These are phyloP conservation scores for Dryas integrifolia DNA, from an alignment of 331 rosid species.

Conservation along the genomic window DNA sequence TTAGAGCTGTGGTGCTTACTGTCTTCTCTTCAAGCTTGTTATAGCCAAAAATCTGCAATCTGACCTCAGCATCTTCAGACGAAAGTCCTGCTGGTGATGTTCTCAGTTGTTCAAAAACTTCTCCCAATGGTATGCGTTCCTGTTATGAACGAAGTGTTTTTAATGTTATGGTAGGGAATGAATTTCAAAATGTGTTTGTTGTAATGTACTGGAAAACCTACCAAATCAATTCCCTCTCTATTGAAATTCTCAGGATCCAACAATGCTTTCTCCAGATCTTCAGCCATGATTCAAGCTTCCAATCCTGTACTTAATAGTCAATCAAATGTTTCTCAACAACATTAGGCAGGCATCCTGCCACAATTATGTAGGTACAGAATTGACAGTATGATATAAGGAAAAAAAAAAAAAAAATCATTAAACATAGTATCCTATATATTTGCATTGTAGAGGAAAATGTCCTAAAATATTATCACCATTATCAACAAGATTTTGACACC, in stretches of 20 bases:
- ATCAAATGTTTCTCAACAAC: conserved; percentile 10
- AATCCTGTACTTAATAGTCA: conserved; percentile 17
- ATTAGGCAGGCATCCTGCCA: conserved; percentile 12
- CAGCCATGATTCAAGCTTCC: conserved; percentile 50
- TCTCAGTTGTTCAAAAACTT: conserved; percentile 68
- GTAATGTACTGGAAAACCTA: conserved; percentile 24
- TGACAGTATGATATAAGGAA: not conserved
- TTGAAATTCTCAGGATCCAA: conserved; percentile 70
- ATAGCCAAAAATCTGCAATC: conserved; percentile 62
- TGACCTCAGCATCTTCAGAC: conserved; percentile 69
- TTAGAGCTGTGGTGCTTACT: conserved; percentile 26
- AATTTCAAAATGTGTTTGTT: conserved; percentile 26
- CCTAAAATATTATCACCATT: too few species aligned
- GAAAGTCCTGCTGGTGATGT: conserved; percentile 72
- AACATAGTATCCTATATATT: not conserved
- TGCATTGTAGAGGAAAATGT: too few species aligned
- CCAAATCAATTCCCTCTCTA: conserved; percentile 78
- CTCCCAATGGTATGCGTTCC: conserved; percentile 75
- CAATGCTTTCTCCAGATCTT: conserved; percentile 70
- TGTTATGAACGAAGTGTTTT: conserved; percentile 17
- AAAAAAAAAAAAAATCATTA: not conserved
- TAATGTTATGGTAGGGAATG: conserved; percentile 4
- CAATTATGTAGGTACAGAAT: not conserved
- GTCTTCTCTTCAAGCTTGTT: conserved; percentile 78
- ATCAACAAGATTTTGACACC: not conserved